phyloP scores from a whole-genome alignment of 2,329 filamentous ascomycete genomes.

The Cryphonectria carpinicola region DNA sequence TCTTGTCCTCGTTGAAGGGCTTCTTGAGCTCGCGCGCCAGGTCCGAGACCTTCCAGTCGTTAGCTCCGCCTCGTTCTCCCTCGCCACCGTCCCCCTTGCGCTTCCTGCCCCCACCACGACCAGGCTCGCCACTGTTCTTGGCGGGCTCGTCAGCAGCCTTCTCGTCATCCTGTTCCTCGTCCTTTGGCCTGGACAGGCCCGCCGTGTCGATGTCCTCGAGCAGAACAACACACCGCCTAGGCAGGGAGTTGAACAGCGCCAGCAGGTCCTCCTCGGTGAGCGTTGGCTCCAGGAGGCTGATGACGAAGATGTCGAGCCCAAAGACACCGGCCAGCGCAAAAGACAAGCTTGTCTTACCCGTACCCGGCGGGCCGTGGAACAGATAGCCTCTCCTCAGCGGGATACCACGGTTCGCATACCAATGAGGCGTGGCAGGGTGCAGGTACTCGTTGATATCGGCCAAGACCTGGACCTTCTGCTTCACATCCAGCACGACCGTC shows the following conservation, averaged over 20 bases:
- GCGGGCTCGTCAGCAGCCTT: slow-evolving; percentile 27
- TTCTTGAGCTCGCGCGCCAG: slow-evolving; percentile 49
- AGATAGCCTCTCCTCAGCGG: slow-evolving; percentile 78
- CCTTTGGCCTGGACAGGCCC: slow-evolving; percentile 54
- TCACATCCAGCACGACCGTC: slow-evolving; percentile 73
- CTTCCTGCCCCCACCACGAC: slow-evolving; percentile 25
- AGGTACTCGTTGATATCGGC: slow-evolving; percentile 79
- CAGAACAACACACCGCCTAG: slow-evolving; percentile 66
- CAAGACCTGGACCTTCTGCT: slow-evolving; percentile 68
- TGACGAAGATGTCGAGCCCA: slow-evolving; percentile 67
- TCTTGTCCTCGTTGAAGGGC: slow-evolving; percentile 44
- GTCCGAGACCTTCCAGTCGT: slow-evolving; percentile 45
- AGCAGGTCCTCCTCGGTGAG: slow-evolving; percentile 66
- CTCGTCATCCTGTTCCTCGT: slow-evolving; percentile 30
- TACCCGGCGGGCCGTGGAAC: slow-evolving; percentile 76
- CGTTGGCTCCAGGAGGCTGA: slow-evolving; percentile 61
- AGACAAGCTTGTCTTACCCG: slow-evolving; percentile 71
- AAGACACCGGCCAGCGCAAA: slow-evolving; percentile 70
- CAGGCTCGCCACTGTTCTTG: slow-evolving; percentile 27
- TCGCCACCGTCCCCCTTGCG: slow-evolving; percentile 18
- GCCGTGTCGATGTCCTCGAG: slow-evolving; percentile 73
- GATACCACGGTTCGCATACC: slow-evolving; percentile 77
- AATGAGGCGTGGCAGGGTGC: slow-evolving; percentile 68
- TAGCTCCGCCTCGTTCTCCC: slow-evolving; percentile 26
- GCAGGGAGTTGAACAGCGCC: slow-evolving; percentile 62